A percentile compares a stretch with the other conserved stretches of the same genome.
Evolutionary conservation across 2,329 filamentous ascomycete species (phyloP).

Genomic region (Rhexocercosporidium sp.): DNA sequence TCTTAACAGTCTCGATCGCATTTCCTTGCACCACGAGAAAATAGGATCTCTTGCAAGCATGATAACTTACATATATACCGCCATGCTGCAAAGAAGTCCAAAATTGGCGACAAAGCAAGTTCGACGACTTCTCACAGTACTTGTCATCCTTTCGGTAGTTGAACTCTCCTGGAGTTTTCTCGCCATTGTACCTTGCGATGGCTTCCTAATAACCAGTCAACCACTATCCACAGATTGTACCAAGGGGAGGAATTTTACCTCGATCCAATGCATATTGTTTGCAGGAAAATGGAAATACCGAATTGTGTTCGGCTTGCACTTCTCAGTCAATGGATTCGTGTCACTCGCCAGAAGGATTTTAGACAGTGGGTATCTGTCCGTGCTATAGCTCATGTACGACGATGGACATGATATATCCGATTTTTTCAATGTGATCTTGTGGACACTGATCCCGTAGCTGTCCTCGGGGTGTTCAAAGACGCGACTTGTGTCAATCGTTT

Average conservation of each 20-base stretch:
- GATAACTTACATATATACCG: neutral
- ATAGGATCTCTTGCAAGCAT: neutral
- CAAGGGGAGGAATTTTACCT: slow-evolving; percentile 13
- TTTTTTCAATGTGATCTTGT: slow-evolving; percentile 11
- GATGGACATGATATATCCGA: neutral
- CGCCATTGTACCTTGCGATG: slow-evolving; percentile 24
- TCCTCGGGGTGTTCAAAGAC: neutral
- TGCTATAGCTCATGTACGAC: slow-evolving; percentile 7
- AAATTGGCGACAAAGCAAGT: slow-evolving; percentile 28
- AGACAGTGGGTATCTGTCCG: slow-evolving; percentile 13
- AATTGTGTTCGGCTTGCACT: slow-evolving; percentile 4
- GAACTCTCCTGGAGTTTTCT: slow-evolving; percentile 7
- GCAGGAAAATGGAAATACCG: slow-evolving; percentile 33
- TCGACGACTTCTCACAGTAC: slow-evolving; percentile 21
- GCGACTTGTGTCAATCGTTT: neutral
- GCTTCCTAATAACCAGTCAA: slow-evolving; percentile 18
- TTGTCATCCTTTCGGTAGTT: slow-evolving; percentile 10
- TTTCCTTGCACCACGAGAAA: neutral
- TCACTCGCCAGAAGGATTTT: neutral
- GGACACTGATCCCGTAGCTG: slow-evolving; percentile 17
- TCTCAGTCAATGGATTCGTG: slow-evolving; percentile 9
- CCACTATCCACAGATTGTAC: slow-evolving; percentile 12
- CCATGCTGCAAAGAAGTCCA: slow-evolving; percentile 32
- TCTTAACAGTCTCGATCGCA: too few relatives aligned
- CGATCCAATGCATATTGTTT: slow-evolving; percentile 33